Evolutionary conservation across 768 basidiomycete genomes (phyloP).

Genomic region (Panaeolus papilionaceus): DNA sequence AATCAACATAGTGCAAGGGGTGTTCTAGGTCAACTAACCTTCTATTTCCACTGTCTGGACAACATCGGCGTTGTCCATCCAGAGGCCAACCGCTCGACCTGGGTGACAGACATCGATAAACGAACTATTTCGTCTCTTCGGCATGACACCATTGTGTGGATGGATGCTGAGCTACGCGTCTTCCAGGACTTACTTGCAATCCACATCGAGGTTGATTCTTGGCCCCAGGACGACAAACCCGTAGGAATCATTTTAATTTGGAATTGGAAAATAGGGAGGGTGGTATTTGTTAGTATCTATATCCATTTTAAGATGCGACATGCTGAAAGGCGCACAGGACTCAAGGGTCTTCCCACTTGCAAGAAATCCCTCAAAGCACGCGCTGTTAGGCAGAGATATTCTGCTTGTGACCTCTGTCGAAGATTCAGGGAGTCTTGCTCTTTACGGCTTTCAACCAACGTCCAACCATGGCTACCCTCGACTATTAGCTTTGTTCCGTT

Average conservation of each 20-base stretch:
- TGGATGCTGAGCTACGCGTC: background rate
- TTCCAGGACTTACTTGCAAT: slow-evolving; percentile 4
- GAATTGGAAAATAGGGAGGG: background rate
- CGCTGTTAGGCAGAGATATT: background rate
- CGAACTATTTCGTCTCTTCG: background rate
- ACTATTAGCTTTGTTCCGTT: background rate
- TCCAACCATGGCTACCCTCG: background rate
- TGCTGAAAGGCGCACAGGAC: background rate
- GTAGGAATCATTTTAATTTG: background rate
- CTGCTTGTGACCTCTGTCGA: background rate
- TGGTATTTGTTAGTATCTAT: background rate
- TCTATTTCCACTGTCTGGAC: background rate
- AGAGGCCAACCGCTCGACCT: background rate
- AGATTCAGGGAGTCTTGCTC: background rate
- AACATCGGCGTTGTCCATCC: background rate
- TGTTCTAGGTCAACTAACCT: background rate
- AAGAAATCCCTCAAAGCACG: background rate
- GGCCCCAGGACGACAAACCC: background rate
- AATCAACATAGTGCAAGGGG: no score
- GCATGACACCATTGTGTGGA: background rate
- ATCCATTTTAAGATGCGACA: background rate
- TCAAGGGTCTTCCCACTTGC: background rate
- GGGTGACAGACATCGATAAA: background rate
- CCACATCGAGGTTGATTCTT: background rate
- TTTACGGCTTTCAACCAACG: background rate